A percentile compares a stretch with the other conserved stretches of the same genome.
phyloP scores from a whole-genome alignment of 495 filamentous ascomycete species.

The Aspergillus sparsus region DNA sequence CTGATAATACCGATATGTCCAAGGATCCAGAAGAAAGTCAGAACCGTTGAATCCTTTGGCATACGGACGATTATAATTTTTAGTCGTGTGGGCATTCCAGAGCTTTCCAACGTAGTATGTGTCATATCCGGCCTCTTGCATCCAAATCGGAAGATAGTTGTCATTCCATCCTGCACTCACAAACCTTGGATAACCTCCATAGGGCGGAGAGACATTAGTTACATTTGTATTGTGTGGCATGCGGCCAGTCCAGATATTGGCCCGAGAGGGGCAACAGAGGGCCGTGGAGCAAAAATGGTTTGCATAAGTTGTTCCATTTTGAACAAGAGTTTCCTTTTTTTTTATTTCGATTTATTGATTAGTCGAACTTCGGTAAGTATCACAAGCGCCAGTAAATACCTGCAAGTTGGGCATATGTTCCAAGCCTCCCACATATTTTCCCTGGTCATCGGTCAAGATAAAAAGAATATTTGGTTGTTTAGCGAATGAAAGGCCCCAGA shows the following conservation, averaged over 20 bases:
- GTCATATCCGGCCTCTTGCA: conserved; percentile 65
- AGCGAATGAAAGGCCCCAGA: conserved; percentile 18
- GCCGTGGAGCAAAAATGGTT: conserved; percentile 60
- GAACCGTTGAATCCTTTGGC: conserved; percentile 52
- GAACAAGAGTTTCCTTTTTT: conserved; percentile 44
- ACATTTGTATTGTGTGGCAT: conserved; percentile 71
- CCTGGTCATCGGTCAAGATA: conserved; percentile 65
- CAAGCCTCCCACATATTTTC: conserved; percentile 56
- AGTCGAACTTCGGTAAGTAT: background rate
- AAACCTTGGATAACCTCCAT: conserved; percentile 68
- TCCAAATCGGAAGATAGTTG: conserved; percentile 66
- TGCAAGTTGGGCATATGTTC: conserved; percentile 58
- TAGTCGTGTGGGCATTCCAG: conserved; percentile 59
- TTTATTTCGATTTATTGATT: conserved; percentile 11
- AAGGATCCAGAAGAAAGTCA: conserved; percentile 69
- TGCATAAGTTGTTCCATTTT: conserved; percentile 52
- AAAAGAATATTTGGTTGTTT: conserved; percentile 59
- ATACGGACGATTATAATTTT: conserved; percentile 60
- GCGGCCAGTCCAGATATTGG: conserved; percentile 62
- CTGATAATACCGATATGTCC: conserved; percentile 67
- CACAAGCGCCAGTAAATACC: conserved; percentile 14
- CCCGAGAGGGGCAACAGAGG: conserved; percentile 61
- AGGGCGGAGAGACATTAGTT: conserved; percentile 60
- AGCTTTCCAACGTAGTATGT: conserved; percentile 74
- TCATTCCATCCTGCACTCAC: conserved; percentile 60